These are phyloP conservation scores for Scleroderma bovista DNA, from an alignment of 768 basidiomycete species.

Conservation along the genomic window DNA sequence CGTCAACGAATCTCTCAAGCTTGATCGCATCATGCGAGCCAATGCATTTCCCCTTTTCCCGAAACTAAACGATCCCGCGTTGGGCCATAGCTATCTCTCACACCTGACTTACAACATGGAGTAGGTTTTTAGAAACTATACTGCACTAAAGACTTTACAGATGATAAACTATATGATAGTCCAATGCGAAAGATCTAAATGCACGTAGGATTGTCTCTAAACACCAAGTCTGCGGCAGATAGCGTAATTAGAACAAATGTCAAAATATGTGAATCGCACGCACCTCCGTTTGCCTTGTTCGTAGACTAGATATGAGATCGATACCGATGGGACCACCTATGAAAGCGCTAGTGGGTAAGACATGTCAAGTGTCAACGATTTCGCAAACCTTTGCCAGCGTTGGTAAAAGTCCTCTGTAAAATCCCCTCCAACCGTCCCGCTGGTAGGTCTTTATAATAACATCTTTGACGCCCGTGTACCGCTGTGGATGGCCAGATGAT, in stretches of 20 bases:
- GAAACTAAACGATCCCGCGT: conserved; percentile 10
- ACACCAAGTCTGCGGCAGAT: conserved; percentile 50
- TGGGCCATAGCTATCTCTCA: background rate
- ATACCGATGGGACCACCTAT: conserved; percentile 92
- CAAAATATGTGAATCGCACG: conserved; percentile 16
- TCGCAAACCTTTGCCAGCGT: conserved; percentile 79
- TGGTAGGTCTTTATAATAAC: conserved; percentile 75
- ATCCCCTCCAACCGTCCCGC: conserved; percentile 88
- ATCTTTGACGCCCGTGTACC: conserved; percentile 84
- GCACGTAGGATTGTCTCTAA: conserved; percentile 30
- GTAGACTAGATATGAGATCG: conserved; percentile 95
- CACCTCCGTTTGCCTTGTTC: conserved; percentile 80
- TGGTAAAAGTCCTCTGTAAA: conserved; percentile 89
- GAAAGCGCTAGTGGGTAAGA: conserved; percentile 3
- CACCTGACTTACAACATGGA: conserved; percentile 6
- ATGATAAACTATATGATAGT: conserved; percentile 17
- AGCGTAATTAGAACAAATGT: conserved; percentile 5
- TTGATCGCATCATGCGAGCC: conserved; percentile 39
- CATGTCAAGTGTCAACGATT: background rate
- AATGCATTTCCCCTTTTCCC: conserved; percentile 55
- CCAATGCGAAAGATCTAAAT: conserved; percentile 20
- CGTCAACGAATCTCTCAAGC: conserved; percentile 29
- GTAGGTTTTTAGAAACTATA: conserved; percentile 13
- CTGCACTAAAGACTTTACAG: conserved; percentile 19
- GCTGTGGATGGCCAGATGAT: conserved; percentile 89